Conservation (phyloP, 768 basidiomycete genomes). For the Leccinum disarticulatum region DNA sequence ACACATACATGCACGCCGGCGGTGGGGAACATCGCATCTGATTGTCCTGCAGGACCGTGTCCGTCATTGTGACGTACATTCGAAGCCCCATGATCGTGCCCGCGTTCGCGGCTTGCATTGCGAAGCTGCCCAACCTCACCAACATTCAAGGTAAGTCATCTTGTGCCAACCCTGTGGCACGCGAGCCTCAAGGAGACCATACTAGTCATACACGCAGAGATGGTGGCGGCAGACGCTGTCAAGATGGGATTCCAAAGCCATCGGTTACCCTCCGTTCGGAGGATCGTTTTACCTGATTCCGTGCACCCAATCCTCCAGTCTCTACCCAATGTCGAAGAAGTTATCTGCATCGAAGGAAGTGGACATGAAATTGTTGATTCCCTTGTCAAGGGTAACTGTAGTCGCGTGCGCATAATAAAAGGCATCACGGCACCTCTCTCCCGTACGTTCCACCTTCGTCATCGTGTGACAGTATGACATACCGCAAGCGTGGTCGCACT, state of each 20-base stretch:
- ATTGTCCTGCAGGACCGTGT: conserved; percentile 1
- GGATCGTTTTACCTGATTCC: conserved; percentile 6
- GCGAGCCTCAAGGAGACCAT: not conserved
- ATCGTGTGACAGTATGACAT: not conserved
- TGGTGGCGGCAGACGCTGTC: conserved; percentile 3
- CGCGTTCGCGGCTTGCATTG: conserved; percentile 10
- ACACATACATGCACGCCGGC: not conserved
- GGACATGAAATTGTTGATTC: conserved; percentile 8
- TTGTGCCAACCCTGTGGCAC: not conserved
- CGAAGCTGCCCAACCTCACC: conserved; percentile 6
- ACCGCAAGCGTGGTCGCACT: not conserved
- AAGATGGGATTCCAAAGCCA: conserved; percentile 10
- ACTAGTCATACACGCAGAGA: not conserved
- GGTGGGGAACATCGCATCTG: not conserved
- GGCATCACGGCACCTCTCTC: conserved; percentile 5
- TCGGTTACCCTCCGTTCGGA: conserved; percentile 13
- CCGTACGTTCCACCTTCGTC: conserved; percentile 7
- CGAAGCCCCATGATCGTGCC: conserved; percentile 1
- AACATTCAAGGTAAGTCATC: conserved; percentile 7
- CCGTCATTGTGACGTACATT: not conserved
- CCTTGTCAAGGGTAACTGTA: conserved; percentile 7
- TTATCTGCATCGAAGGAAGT: conserved; percentile 6
- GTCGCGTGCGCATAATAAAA: conserved; percentile 7
- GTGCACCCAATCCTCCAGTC: conserved; percentile 11
- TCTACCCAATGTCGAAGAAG: conserved; percentile 11